Base-by-base conservation (phyloP, 192 early-diverging fungal species). In the Entrophospora sp. region DNA sequence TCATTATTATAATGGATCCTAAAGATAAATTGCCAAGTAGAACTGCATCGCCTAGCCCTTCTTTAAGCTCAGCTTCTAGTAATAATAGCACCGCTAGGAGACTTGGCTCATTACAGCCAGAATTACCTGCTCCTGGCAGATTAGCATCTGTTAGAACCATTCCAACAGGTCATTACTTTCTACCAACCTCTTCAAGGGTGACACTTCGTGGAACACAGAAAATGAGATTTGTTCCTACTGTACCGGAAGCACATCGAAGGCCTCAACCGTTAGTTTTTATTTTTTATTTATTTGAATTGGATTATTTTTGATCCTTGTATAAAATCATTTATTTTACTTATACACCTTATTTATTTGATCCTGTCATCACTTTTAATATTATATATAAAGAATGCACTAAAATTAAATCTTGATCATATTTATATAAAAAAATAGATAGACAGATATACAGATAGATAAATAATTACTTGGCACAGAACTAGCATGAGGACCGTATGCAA, bases 171-270 rank as follows among this genome's bases (percentile, higher is more conserved):
- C 60, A 46, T 44, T 46, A 57, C 18, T 57, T 57, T 57, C 16
- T 57, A 57, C 34, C 55, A 57, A 57, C 55, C 12, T 57, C 55
- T 38, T 57, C 55, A 57, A 57, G 55, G 24, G 55, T 57, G 13
- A 57, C 55, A 12, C 24, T 57, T 24, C 55, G 55, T 37, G 55
- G 55, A 24, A 57, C 55, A 18, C 55, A 57, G 37, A 34, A 28
- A 22, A 57, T 36, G 34, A 57, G 12, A 20, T 57, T 57, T 36
- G 55, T 57, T 14, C 55, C 55, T 1, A 36, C 55, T 16, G 34
- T 57, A 35, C 55, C 55, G 20, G 31, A 36, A 57, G 55, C 55
- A n/a, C 55, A 57, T 40, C 40, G 24, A 2, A 9, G 22, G 2
- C 27, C 44, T 10, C 49, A 40, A 53, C 34, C 45, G 42, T 65